Percentiles rank a stretch among this genome's conserved stretches.
Evolutionary conservation across 306 rosid species (phyloP).

Genomic region (peach (Prunus persica)): Prunus_persica_NCBIv2 NC_034011.1:22228501-22229000

Average conservation of each 20-base stretch:
- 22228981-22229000: background rate
- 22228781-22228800: too few relatives aligned
- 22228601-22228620: constrained; percentile 27
- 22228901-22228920: constrained; percentile 7
- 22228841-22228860: too few relatives aligned
- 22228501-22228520: too few relatives aligned
- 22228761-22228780: background rate
- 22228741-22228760: background rate
- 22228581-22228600: constrained; percentile 20
- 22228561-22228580: background rate
- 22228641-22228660: constrained; percentile 26
- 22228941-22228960: constrained; percentile 11
- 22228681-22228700: background rate
- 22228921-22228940: constrained; percentile 12
- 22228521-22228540: background rate
- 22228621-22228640: constrained; percentile 25
- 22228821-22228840: too few relatives aligned
- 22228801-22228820: too few relatives aligned
- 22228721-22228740: background rate
- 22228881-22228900: too few relatives aligned
- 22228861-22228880: too few relatives aligned
- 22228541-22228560: background rate
- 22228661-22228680: background rate
- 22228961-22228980: background rate
- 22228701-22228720: background rate